Evolutionary conservation across 2,329 filamentous ascomycete genomes (phyloP).

Genomic region (Periconia digitata): DNA sequence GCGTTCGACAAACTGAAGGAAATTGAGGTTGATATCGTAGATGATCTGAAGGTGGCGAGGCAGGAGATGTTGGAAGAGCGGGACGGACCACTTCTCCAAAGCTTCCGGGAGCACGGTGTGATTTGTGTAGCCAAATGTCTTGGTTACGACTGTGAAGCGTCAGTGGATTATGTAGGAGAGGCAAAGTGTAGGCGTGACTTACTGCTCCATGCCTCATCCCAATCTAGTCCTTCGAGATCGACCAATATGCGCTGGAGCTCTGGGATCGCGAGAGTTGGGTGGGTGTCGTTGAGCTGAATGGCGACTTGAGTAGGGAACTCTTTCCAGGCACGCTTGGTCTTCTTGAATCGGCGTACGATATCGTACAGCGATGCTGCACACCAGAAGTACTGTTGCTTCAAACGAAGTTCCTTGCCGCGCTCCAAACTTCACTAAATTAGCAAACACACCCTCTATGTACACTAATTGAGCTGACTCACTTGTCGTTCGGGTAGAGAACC

Average conservation of each 20-base stretch:
- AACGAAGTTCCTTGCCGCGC: constrained; percentile 89
- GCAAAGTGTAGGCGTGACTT: too few relatives aligned
- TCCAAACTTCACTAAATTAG: constrained; percentile 60
- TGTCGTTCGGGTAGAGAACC: constrained; percentile 96
- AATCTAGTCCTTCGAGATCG: constrained; percentile 86
- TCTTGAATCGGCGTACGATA: constrained; percentile 97
- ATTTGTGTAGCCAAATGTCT: constrained; percentile 92
- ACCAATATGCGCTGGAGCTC: constrained; percentile 91
- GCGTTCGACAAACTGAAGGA: constrained; percentile 88
- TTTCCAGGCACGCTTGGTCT: constrained; percentile 85
- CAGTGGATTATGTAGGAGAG: constrained; percentile 53
- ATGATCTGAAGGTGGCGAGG: constrained; percentile 96
- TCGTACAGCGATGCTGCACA: constrained; percentile 95
- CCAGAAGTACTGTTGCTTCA: constrained; percentile 99
- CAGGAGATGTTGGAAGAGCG: constrained; percentile 86
- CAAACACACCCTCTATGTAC: background rate
- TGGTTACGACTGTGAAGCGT: constrained; percentile 44
- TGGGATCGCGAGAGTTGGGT: constrained; percentile 93
- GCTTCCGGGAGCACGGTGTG: constrained; percentile 97
- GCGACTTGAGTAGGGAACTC: constrained; percentile 94
- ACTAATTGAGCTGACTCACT: constrained; percentile 43
- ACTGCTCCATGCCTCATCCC: constrained; percentile 81
- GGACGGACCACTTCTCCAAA: constrained; percentile 97
- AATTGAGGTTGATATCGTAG: constrained; percentile 95
- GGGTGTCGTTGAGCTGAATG: constrained; percentile 97